A percentile compares a stretch with the other conserved stretches of the same genome.
phyloP scores from a whole-genome alignment of 805 yeast genomes.

The Cyberlindnera nakhonratchasimensis region DNA sequence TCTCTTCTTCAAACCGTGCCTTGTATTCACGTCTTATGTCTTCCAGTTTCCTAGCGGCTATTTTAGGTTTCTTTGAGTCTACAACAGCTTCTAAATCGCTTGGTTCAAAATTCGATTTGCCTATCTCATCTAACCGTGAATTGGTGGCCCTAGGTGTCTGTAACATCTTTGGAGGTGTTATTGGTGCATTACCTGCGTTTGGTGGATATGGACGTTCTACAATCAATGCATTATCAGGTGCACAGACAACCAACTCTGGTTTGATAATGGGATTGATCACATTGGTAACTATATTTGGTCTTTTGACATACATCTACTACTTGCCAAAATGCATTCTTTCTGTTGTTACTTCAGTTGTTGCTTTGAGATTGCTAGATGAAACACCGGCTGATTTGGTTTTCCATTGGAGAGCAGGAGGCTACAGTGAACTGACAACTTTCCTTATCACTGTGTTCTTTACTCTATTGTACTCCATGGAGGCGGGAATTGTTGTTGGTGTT shows the following conservation, averaged over 20 bases:
- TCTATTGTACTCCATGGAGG: conserved; percentile 73
- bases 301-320: conserved; percentile 62
- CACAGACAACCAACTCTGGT: conserved; percentile 81
- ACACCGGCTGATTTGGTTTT: conserved; percentile 75
- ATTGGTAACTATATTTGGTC: conserved; percentile 54
- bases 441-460: conserved; percentile 62
- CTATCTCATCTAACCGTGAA: conserved; percentile 85
- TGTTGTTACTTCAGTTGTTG: conserved; percentile 77
- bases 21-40: conserved; percentile 54
- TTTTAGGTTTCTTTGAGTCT: conserved; percentile 88
- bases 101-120: conserved; percentile 65
- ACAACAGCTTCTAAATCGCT: conserved; percentile 89
- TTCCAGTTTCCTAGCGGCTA: conserved; percentile 75
- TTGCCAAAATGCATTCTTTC: conserved; percentile 79
- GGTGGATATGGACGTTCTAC: conserved; percentile 96
- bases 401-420: conserved; percentile 71
- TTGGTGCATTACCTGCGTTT: conserved; percentile 77
- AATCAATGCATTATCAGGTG: conserved; percentile 84
- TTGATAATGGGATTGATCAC: conserved; percentile 77
- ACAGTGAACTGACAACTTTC: conserved; percentile 69
- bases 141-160: conserved; percentile 82
- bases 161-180: conserved; percentile 53
- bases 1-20: conserved; percentile 42
- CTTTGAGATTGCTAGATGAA: conserved; percentile 73
- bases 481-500: conserved; percentile 87